Evolutionary conservation across 2,329 filamentous ascomycete species (phyloP).

Genomic region (Pseudonectria foliicola): DNA sequence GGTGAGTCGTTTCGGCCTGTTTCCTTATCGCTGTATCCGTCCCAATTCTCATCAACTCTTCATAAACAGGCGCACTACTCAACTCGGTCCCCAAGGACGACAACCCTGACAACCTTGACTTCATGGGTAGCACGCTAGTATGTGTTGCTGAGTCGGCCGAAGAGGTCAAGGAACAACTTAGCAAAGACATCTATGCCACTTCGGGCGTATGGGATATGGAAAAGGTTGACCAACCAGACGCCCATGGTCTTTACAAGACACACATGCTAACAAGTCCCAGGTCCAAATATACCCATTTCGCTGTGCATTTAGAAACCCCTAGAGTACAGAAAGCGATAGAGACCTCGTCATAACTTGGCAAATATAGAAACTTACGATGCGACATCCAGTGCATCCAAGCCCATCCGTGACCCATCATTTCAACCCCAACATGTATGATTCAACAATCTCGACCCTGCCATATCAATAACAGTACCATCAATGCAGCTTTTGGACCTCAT

Average conservation of each 20-base stretch:
- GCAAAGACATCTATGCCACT: conserved; percentile 64
- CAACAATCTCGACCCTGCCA: too few species aligned
- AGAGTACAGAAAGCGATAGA: too few species aligned
- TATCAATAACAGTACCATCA: too few species aligned
- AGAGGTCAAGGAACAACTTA: conserved; percentile 59
- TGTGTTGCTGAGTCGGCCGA: conserved; percentile 59
- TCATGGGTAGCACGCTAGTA: conserved; percentile 68
- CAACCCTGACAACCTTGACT: conserved; percentile 51
- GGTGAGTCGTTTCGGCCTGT: too few species aligned
- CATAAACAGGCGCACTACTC: conserved; percentile 54
- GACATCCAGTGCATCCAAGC: too few species aligned
- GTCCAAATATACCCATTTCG: conserved; percentile 45
- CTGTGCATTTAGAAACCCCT: conserved; percentile 32
- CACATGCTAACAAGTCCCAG: conserved; percentile 17
- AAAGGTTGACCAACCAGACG: conserved; percentile 38
- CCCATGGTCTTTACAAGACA: not conserved
- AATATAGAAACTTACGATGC: too few species aligned
- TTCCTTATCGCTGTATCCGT: not conserved
- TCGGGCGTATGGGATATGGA: conserved; percentile 75
- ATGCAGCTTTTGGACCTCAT: too few species aligned
- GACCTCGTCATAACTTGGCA: too few species aligned
- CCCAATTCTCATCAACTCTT: not conserved
- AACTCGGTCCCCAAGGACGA: conserved; percentile 59
- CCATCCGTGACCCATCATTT: too few species aligned
- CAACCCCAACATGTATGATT: too few species aligned